Evolutionary conservation across 208 protist species (phyloP), one percentile per base, ranked within the genome.

Genomic region (Trichomonas tenax): DNA sequence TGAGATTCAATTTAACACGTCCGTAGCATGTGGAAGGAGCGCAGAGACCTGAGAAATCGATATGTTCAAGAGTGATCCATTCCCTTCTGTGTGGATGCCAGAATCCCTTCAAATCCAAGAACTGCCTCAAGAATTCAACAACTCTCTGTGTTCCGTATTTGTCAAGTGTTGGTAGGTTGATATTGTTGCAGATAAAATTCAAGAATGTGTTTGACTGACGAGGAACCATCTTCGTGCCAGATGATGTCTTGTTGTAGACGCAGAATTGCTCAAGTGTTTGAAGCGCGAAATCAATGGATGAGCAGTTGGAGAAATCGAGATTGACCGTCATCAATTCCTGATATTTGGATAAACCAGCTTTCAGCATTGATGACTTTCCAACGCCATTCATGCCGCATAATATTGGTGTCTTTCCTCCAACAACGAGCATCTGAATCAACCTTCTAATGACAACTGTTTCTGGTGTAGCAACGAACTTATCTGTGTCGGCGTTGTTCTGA

Each of bases 11-110:
- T 40, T 98, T 98, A 48, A 99, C 98, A 96, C 99, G 98, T 82
- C 99, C 99, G 9, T 98, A 97, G 97, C 99, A 99, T 3, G 99
- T 99, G n/a, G 99, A 99, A 45, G 99, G 99, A 97, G 99, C 99
- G 96, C 98, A 99, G 9, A 98, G 98, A 58, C 98, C 98, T 34
- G 99, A 98, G 49, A 99, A 98, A 97, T 99, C 98, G 23, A 99
- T 98, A 88, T 98, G 97, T 96, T 99, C 98, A 15, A 99, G 97
- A 40, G 96, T 97, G 21, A 99, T 98, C 98, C 98, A 99, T 95
- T 96, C 89, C 38, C 97, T 96, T 93, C 41, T 46, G 3, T 72
- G 31, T 14, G 98, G 97, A 88, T 98, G 97, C 98, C 98, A 99
- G 97, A 99, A 99, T 72, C 99, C 99, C 46, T 98, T 98, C 36